Conservation (phyloP, 192 early-diverging fungal species). For the Coemansia sp. region DNA sequence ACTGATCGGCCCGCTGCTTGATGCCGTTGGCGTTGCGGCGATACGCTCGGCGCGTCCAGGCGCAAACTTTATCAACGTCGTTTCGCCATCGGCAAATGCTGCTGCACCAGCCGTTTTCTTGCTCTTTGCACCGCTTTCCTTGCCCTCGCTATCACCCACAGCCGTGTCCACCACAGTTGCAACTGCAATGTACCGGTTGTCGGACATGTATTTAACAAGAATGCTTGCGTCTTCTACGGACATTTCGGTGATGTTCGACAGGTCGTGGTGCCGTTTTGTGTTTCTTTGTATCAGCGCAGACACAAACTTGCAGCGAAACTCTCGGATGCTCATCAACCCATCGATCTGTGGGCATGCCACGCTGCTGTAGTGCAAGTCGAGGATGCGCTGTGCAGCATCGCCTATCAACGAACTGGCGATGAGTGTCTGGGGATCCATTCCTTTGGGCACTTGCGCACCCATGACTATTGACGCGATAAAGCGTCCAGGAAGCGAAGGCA, state of each 20-base stretch:
- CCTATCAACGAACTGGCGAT: conserved; percentile 8
- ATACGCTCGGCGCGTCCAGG: neutral
- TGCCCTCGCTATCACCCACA: neutral
- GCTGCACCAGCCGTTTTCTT: neutral
- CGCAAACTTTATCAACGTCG: conserved; percentile 40
- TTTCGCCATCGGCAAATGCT: conserved; percentile 1
- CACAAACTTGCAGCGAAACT: conserved; percentile 22
- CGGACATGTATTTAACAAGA: conserved; percentile 20
- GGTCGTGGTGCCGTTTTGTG: neutral
- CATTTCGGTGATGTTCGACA: conserved; percentile 1
- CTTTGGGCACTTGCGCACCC: neutral
- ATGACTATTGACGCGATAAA: conserved; percentile 6
- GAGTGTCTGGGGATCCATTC: conserved; percentile 6
- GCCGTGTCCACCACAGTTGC: neutral
- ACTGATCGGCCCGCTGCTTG: conserved; percentile 8
- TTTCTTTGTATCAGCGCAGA: too few relatives aligned
- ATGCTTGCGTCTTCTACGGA: conserved; percentile 12
- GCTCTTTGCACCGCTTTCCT: neutral
- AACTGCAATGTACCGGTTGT: conserved; percentile 9
- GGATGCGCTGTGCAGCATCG: conserved; percentile 10
- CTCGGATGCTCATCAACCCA: conserved; percentile 27
- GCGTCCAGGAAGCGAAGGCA: conserved; percentile 14
- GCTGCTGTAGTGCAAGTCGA: conserved; percentile 20
- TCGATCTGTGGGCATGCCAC: conserved; percentile 26
- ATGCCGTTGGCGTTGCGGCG: neutral